Base-by-base conservation (phyloP, 208 protist species). In the Leishmania tropica region DNA sequence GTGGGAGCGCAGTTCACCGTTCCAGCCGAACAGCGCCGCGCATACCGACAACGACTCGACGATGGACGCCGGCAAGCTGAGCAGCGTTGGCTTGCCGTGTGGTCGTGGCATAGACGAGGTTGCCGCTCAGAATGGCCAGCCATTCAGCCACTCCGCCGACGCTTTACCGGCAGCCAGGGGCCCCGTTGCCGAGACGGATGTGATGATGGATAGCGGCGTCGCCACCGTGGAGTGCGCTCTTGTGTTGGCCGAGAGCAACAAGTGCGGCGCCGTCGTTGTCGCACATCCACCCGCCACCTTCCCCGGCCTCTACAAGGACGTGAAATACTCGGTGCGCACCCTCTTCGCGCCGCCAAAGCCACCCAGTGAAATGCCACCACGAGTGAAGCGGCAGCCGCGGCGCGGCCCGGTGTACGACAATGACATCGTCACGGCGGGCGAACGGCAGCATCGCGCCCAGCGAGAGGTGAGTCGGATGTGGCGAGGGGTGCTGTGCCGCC, bases 401-500 rank as follows among this genome's bases (percentile, higher is more conserved):
- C 87, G 89, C 47, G 84, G 81, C 51, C 78, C 75, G 17, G 84
- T 86, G 24, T 95, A 87, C 78, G 56, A 47, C 17, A 95, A 92
- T 80, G 91, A 96, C 75, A 71, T 97, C 6, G 64, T 83, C 24
- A 74, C 85, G 7, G 92, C 91, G 45, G 94, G 94, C 1, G 76
- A 75, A 7, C 85, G 81, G 47, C 90, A 97, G 79, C 89, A 97
- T 75, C 79, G 78, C 54, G 94, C 94, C 37, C 92, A 96, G 86
- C 78, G 73, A 28, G 79, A 85, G 83, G 87, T 97, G 13, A 90
- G 91, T 77, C 88, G 88, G 48, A 83, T 96, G 75, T 97, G 94
- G 92, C 92, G 94, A 35, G 94, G 94, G n/a, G 83, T 97, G 31
- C 60, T 92, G 68, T 90, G 88, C 51, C 92, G 94, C 53, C 92